Evolutionary conservation across 2,329 filamentous ascomycete genomes (phyloP).

Genomic region (Fusarium sp.): DNA sequence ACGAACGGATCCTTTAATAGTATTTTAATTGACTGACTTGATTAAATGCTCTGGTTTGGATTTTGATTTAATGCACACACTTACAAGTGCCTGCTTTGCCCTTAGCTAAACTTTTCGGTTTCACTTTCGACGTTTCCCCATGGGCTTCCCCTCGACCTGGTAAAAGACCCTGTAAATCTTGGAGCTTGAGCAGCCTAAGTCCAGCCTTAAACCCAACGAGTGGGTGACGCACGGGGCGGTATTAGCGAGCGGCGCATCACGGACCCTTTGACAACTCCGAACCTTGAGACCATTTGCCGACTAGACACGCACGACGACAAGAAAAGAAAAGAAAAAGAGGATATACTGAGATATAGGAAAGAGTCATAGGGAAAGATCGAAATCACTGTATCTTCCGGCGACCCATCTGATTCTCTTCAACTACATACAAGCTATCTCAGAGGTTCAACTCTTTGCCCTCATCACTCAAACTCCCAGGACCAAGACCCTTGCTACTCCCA

Average conservation of each 20-base stretch:
- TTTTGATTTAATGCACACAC: not conserved
- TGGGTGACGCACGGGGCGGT: constrained; percentile 44
- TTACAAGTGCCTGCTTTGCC: no score
- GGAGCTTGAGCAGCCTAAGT: constrained; percentile 4
- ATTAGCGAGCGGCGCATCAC: constrained; percentile 36
- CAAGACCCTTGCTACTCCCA: constrained; percentile 42
- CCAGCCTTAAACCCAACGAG: constrained; percentile 16
- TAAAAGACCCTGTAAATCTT: constrained; percentile 32
- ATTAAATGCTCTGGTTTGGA: not conserved
- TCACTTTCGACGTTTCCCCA: not conserved
- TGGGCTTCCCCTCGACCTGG: constrained; percentile 5
- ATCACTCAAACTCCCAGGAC: constrained; percentile 24
- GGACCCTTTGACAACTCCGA: constrained; percentile 35
- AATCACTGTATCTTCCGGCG: no score
- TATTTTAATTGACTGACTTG: not conserved
- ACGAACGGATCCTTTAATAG: not conserved
- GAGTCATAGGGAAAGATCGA: not conserved
- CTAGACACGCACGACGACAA: not conserved
- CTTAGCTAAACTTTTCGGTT: not conserved
- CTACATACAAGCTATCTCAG: not conserved
- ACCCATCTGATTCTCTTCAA: not conserved
- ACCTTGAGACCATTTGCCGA: constrained; percentile 1
- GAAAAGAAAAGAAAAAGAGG: not conserved
- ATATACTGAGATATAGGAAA: not conserved
- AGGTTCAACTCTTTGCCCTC: not conserved